phyloP scores from a whole-genome alignment of 148 eudicot genomes.

The Rhododendron ferrugineum region DNA sequence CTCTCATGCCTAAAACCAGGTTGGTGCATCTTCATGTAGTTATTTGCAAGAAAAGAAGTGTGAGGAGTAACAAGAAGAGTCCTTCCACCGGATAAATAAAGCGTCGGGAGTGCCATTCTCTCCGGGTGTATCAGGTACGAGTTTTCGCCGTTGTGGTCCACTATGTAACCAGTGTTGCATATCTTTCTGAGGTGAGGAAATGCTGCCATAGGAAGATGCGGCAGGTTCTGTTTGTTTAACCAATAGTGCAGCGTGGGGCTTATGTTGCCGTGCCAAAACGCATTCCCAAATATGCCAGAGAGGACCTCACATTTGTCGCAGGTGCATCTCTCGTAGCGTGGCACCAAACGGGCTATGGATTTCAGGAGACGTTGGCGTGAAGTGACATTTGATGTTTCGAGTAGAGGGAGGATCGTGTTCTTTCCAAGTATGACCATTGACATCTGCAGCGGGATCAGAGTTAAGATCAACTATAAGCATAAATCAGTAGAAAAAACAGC shows the following conservation, averaged over 20 bases:
- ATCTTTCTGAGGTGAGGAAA: slow-evolving; percentile 39
- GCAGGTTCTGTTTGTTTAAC: slow-evolving; percentile 28
- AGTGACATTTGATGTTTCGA: slow-evolving; percentile 14
- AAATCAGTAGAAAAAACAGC: neutral
- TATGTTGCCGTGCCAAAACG: slow-evolving; percentile 37
- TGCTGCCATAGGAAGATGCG: slow-evolving; percentile 35
- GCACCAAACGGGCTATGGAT: slow-evolving; percentile 28
- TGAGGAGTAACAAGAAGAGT: slow-evolving; percentile 34
- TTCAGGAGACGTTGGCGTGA: slow-evolving; percentile 25
- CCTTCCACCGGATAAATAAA: slow-evolving; percentile 31
- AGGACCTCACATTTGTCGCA: slow-evolving; percentile 35
- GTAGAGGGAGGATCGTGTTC: slow-evolving; percentile 19
- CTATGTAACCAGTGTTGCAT: slow-evolving; percentile 27
- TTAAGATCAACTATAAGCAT: neutral
- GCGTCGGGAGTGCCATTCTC: slow-evolving; percentile 29
- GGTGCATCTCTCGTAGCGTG: slow-evolving; percentile 34
- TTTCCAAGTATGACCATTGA: slow-evolving; percentile 29
- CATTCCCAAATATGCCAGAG: slow-evolving; percentile 36
- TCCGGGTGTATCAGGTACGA: slow-evolving; percentile 32
- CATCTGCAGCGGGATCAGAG: slow-evolving; percentile 16
- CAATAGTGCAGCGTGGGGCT: slow-evolving; percentile 24
- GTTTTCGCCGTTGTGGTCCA: slow-evolving; percentile 21
- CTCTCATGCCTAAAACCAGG: slow-evolving; percentile 33
- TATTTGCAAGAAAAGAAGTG: slow-evolving; percentile 38
- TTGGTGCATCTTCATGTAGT: slow-evolving; percentile 40